Percentiles rank a stretch among this genome's conserved stretches.
These are phyloP conservation scores for Mrakia hoshinonis DNA, from an alignment of 768 basidiomycete genomes.

Conservation along the genomic window DNA sequence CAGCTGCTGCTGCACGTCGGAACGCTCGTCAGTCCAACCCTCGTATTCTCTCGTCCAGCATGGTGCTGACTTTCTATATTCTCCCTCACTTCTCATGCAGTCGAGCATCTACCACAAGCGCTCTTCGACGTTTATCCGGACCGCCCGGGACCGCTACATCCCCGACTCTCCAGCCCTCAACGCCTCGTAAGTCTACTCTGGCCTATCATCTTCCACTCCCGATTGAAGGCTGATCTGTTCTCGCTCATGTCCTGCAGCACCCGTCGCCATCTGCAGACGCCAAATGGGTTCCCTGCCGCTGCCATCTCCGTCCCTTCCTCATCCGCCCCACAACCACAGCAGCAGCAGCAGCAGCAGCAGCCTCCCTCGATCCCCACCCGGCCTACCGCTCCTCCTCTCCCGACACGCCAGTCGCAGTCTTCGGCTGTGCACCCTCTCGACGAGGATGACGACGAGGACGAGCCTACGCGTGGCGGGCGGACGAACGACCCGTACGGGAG, in stretches of 20 bases:
- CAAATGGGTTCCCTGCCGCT: conserved; percentile 16
- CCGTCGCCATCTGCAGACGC: conserved; percentile 41
- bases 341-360: conserved; percentile 40
- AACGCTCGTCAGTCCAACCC: conserved; percentile 1
- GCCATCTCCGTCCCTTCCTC: conserved; percentile 28
- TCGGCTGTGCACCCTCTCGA: not conserved
- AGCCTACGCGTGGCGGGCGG: not conserved
- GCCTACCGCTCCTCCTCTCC: not conserved
- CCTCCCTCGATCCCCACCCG: conserved; percentile 30
- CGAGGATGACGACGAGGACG: conserved; percentile 16
- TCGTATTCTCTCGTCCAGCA: not conserved
- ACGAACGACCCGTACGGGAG: conserved; percentile 3
- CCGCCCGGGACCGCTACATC: conserved; percentile 72
- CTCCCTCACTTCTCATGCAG: conserved; percentile 38
- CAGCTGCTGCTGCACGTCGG: conserved; percentile 79
- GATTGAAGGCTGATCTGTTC: conserved; percentile 53
- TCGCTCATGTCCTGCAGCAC: conserved; percentile 29
- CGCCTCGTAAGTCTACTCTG: conserved; percentile 42
- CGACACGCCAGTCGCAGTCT: conserved; percentile 27
- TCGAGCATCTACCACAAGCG: conserved; percentile 92
- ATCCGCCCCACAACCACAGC: not conserved
- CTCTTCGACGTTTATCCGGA: conserved; percentile 79
- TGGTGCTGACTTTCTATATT: conserved; percentile 44
- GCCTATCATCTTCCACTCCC: conserved; percentile 16
- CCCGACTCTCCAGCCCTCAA: conserved; percentile 85